Conservation (phyloP, 768 basidiomycete species). For the Trametes villosa region DNA sequence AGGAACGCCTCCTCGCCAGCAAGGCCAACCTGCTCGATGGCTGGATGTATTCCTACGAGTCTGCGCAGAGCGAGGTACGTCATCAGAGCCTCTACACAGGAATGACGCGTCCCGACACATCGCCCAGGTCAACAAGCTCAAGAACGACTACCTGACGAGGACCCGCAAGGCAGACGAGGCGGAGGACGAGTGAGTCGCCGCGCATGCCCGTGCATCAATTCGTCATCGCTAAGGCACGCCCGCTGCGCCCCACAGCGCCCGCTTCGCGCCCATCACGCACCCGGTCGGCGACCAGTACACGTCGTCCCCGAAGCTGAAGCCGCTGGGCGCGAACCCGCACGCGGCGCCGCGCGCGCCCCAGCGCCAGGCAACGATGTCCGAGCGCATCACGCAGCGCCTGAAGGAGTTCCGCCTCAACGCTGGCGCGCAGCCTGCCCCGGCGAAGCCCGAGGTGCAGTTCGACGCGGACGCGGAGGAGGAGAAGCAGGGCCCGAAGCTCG, state of each 20-base stretch:
- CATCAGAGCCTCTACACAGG: not conserved
- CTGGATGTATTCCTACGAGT: constrained; percentile 74
- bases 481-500: constrained; percentile 55
- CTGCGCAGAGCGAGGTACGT: constrained; percentile 64
- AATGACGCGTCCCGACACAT: not conserved
- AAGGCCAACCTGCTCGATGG: constrained; percentile 62
- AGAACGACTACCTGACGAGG: constrained; percentile 77
- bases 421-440: not conserved
- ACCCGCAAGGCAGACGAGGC: constrained; percentile 87
- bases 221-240: constrained; percentile 1
- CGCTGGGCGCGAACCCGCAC: constrained; percentile 48
- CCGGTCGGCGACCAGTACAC: constrained; percentile 73
- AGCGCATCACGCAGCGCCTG: constrained; percentile 83
- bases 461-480: constrained; percentile 37
- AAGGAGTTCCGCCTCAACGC: constrained; percentile 75
- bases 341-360: constrained; percentile 52
- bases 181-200: constrained; percentile 82
- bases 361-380: constrained; percentile 80
- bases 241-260: constrained; percentile 62
- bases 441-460: constrained; percentile 33
- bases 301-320: constrained; percentile 70
- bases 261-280: constrained; percentile 78
- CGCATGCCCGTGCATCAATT: constrained; percentile 11
- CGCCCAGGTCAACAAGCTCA: constrained; percentile 60
- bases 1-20: constrained; percentile 61